Conservation (phyloP, 2,329 filamentous ascomycete genomes). For the Zasmidium angulare region DNA sequence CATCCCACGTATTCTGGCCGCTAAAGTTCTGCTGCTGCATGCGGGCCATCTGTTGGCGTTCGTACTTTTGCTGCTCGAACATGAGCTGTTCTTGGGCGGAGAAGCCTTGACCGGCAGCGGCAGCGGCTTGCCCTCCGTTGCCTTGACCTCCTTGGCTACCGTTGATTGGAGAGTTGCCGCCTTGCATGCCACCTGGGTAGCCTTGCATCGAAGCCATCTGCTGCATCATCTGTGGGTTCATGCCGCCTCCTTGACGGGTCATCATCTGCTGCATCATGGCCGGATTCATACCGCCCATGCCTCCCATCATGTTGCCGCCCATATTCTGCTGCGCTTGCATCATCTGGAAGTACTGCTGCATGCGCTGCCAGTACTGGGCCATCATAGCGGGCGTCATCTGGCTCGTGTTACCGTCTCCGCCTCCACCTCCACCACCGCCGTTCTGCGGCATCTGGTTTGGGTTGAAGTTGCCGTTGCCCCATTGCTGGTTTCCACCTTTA, state of each 20-base stretch:
- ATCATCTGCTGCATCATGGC: constrained; percentile 6
- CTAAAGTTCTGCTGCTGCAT: constrained; percentile 43
- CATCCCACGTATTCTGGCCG: constrained; percentile 74
- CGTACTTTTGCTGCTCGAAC: constrained; percentile 78
- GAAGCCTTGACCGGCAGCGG: constrained; percentile 51
- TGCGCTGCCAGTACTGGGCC: constrained; percentile 97
- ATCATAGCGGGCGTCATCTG: constrained; percentile 95
- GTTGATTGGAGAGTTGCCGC: constrained; percentile 22
- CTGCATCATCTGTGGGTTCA: constrained; percentile 60
- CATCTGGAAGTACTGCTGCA: constrained; percentile 94
- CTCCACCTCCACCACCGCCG: constrained; percentile 18
- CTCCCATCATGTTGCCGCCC: constrained; percentile 56
- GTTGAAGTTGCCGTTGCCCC: constrained; percentile 39
- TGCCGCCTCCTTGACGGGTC: constrained; percentile 34
- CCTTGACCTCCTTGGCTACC: constrained; percentile 29
- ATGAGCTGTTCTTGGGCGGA: constrained; percentile 70
- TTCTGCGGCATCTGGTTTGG: constrained; percentile 26
- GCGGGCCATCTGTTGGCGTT: constrained; percentile 64
- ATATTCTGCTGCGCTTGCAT: constrained; percentile 41
- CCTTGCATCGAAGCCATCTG: constrained; percentile 37
- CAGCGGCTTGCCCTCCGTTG: constrained; percentile 20
- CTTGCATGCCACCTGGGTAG: constrained; percentile 36
- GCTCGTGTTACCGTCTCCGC: constrained; percentile 36
- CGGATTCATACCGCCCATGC: constrained; percentile 24
- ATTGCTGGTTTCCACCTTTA: constrained; percentile 31